Conservation (phyloP, 2,329 filamentous ascomycete species). For the Arthrobotrys entomopaga region DNA sequence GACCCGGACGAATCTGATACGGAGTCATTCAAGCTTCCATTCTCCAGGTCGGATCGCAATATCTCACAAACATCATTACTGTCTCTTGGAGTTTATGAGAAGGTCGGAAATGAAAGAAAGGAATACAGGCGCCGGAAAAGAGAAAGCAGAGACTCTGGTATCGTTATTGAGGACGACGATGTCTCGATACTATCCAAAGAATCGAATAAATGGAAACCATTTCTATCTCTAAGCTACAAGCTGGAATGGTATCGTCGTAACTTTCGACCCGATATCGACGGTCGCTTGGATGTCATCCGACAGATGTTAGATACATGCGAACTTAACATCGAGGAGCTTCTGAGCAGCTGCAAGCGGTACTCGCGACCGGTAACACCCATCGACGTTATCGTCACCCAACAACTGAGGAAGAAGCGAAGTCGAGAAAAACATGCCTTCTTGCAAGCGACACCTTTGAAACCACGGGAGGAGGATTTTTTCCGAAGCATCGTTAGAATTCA, state of each 20-base stretch:
- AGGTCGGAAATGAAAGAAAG: conserved; percentile 42
- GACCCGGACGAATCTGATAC: conserved; percentile 12
- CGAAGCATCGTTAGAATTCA: conserved; percentile 46
- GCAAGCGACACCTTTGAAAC: conserved; percentile 29
- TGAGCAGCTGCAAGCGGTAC: conserved; percentile 17
- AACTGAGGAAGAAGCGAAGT: conserved; percentile 40
- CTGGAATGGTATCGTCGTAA: conserved; percentile 53
- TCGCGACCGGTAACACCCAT: conserved; percentile 37
- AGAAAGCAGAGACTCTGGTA: conserved; percentile 40
- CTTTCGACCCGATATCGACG: conserved; percentile 47
- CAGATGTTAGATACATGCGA: conserved; percentile 45
- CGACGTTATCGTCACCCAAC: conserved; percentile 4
- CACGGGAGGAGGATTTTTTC: conserved; percentile 52
- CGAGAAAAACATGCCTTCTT: conserved; percentile 15
- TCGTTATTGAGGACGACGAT: conserved; percentile 47
- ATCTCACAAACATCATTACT: conserved; percentile 30
- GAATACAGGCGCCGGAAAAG: conserved; percentile 30
- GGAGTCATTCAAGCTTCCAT: conserved; percentile 32
- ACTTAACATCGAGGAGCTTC: conserved; percentile 40
- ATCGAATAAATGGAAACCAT: conserved; percentile 36
- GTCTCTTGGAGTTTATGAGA: conserved; percentile 42
- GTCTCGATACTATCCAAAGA: conserved; percentile 28
- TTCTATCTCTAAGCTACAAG: conserved; percentile 43
- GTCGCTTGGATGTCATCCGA: conserved; percentile 29
- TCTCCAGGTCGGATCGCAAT: conserved; percentile 8